Percentiles rank a stretch among this genome's conserved stretches.
Conservation (phyloP, 352 stramenopile species). For the Pythium folliculosum region DNA sequence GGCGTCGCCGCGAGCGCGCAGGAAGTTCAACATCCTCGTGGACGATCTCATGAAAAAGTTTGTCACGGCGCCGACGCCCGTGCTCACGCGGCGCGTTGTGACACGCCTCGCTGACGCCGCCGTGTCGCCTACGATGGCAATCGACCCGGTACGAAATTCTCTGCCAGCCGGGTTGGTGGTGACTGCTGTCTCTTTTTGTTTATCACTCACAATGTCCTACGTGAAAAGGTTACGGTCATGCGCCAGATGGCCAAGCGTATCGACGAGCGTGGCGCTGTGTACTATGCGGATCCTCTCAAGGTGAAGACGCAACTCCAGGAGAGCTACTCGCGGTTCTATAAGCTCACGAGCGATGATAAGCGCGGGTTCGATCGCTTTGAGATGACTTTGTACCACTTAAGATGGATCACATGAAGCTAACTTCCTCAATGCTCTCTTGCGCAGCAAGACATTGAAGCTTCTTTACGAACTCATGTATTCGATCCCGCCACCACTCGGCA, state of each 20-base stretch:
- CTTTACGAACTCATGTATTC: constrained; percentile 74
- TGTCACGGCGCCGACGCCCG: constrained; percentile 52
- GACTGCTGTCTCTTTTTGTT: no score
- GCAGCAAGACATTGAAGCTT: constrained; percentile 66
- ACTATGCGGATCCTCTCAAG: constrained; percentile 44
- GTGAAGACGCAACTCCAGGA: constrained; percentile 67
- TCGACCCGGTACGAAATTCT: constrained; percentile 24
- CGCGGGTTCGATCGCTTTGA: constrained; percentile 46
- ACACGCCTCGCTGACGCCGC: constrained; percentile 56
- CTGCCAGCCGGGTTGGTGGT: no score
- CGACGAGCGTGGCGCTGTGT: constrained; percentile 42
- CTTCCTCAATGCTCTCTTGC: background rate
- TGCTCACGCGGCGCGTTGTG: constrained; percentile 58
- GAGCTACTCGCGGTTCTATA: constrained; percentile 77
- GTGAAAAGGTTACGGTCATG: constrained; percentile 59
- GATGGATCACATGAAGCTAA: background rate
- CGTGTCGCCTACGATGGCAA: constrained; percentile 10
- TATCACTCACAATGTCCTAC: constrained; percentile 1
- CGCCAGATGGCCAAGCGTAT: constrained; percentile 78
- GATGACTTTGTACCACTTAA: background rate
- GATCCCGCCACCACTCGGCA: constrained; percentile 8
- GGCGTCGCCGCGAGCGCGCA: constrained; percentile 14
- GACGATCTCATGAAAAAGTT: constrained; percentile 36
- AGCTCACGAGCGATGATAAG: constrained; percentile 73
- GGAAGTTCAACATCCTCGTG: constrained; percentile 24